These are phyloP conservation scores for Asparagopsis taxiformis DNA, from an alignment of 31 red algal species.

Conservation along the genomic window DNA sequence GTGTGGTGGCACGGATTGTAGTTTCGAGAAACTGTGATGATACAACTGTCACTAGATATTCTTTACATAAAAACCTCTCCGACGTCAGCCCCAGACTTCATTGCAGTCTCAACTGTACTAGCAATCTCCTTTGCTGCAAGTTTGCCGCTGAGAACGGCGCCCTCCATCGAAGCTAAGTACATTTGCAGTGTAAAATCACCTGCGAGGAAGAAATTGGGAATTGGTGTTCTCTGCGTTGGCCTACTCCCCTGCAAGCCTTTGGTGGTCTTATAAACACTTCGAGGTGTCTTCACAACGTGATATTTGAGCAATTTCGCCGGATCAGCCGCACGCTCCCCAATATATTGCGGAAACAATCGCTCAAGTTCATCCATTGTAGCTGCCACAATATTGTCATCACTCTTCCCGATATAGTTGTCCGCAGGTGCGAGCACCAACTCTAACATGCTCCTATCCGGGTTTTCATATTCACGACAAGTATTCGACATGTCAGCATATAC, in stretches of 20 bases:
- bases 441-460: slow-evolving; percentile 77
- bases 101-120: slow-evolving; percentile 26
- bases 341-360: slow-evolving; percentile 86
- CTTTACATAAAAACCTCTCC: no score
- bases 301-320: slow-evolving; percentile 78
- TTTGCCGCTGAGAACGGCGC: slow-evolving; percentile 93
- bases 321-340: slow-evolving; percentile 66
- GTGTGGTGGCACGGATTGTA: no score
- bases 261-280: slow-evolving; percentile 95
- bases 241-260: slow-evolving; percentile 75
- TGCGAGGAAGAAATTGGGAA: slow-evolving; percentile 93
- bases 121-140: slow-evolving; percentile 79
- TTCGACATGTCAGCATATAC: slow-evolving; percentile 99
- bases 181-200: slow-evolving; percentile 94
- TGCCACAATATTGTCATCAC: slow-evolving; percentile 84
- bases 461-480: slow-evolving; percentile 88
- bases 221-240: slow-evolving; percentile 86
- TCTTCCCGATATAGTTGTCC: slow-evolving; percentile 74
- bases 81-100: no score
- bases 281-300: slow-evolving; percentile 91
- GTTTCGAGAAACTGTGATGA: no score
- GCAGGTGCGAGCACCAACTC: slow-evolving; percentile 94
- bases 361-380: slow-evolving; percentile 90
- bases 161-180: slow-evolving; percentile 98
- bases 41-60: no score